Evolutionary conservation across 1,284 basidiomycete genomes (phyloP).

Genomic region (Rhodotorula sp.): DNA sequence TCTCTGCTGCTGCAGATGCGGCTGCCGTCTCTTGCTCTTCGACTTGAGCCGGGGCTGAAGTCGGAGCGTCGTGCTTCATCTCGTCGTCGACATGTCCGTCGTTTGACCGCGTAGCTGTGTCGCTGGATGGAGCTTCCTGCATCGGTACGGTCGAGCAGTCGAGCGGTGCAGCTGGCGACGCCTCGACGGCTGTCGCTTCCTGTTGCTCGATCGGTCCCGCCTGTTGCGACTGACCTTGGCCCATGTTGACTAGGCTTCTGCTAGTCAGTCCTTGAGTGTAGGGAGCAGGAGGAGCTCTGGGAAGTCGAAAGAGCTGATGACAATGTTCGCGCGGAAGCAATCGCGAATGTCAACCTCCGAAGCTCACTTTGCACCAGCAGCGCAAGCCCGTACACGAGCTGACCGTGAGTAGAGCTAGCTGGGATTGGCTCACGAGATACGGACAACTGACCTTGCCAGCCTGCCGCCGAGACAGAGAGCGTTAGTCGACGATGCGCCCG

Average conservation of each 20-base stretch:
- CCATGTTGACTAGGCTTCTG: neutral
- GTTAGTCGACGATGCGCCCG: neutral
- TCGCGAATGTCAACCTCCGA: neutral
- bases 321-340: neutral
- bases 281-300: neutral
- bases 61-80: neutral
- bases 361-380: neutral
- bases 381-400: too few species aligned
- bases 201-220: neutral
- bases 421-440: neutral
- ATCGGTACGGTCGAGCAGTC: too few species aligned
- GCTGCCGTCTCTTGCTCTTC: neutral
- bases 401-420: neutral
- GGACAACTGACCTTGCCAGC: neutral
- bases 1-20: conserved; percentile 9
- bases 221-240: conserved; percentile 9
- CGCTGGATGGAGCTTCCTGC: neutral
- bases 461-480: neutral
- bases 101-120: neutral
- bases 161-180: neutral
- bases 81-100: too few species aligned
- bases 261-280: neutral
- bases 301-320: neutral
- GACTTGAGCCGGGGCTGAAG: too few species aligned
- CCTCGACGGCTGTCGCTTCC: too few species aligned